A percentile compares a stretch with the other conserved stretches of the same genome.
phyloP scores from a whole-genome alignment of 768 basidiomycete species.

The Trichaptum fuscoviolaceum region DNA sequence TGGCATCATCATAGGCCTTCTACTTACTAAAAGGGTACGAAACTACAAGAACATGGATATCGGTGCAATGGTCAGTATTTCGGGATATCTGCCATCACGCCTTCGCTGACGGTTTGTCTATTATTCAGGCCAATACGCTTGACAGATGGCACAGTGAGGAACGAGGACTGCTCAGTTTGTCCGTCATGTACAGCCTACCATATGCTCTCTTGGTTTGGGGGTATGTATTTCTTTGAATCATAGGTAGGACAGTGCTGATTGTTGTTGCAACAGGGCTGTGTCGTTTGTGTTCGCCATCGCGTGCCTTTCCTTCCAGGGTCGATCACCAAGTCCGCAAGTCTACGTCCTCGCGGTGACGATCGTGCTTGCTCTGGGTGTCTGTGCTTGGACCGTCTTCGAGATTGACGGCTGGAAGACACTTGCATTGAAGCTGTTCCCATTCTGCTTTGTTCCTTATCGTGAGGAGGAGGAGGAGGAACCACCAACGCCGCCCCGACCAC shows the following conservation, averaged over 20 bases:
- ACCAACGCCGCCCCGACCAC: neutral
- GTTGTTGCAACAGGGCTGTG: neutral
- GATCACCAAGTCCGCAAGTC: neutral
- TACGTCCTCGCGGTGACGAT: neutral
- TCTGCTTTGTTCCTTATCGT: neutral
- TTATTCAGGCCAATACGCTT: neutral
- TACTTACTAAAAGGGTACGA: neutral
- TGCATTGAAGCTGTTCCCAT: neutral
- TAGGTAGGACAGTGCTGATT: neutral
- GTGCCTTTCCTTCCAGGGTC: neutral
- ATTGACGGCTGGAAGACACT: neutral
- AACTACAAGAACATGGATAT: neutral
- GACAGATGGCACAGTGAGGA: neutral
- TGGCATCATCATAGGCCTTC: constrained; percentile 2
- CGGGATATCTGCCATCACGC: neutral
- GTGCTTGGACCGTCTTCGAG: neutral
- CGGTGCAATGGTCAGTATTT: neutral
- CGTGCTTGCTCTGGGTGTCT: neutral
- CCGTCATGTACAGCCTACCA: constrained; percentile 5
- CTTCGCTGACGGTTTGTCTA: neutral
- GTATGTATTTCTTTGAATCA: neutral
- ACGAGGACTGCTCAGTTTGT: neutral
- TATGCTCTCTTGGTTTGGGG: constrained; percentile 2
- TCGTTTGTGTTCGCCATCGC: constrained; percentile 1
- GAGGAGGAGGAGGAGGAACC: neutral